phyloP scores from a whole-genome alignment of 768 basidiomycete genomes.

The Omphalotus guepiniiformis region DNA sequence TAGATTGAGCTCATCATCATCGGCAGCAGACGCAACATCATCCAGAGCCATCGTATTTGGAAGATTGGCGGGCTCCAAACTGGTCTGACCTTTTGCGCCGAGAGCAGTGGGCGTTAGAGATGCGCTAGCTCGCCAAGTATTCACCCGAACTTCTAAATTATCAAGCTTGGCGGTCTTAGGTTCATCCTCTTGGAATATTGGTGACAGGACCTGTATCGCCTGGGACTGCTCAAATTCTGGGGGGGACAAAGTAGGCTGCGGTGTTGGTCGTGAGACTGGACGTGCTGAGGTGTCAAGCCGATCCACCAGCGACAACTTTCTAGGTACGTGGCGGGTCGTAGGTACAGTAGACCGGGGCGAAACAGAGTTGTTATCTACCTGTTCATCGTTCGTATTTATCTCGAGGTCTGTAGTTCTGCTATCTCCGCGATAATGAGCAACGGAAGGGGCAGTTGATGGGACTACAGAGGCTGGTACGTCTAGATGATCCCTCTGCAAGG shows the following conservation, averaged over 20 bases:
- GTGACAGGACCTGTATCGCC: constrained; percentile 41
- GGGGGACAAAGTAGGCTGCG: constrained; percentile 21
- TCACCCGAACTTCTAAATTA: constrained; percentile 53
- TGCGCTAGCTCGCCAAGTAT: constrained; percentile 63
- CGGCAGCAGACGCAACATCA: constrained; percentile 20
- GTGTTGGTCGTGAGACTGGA: constrained; percentile 26
- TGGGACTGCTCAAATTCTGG: constrained; percentile 21
- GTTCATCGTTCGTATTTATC: constrained; percentile 34
- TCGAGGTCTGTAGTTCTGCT: constrained; percentile 46
- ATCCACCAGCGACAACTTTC: constrained; percentile 67
- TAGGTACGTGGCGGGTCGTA: constrained; percentile 49
- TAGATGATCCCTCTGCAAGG: constrained; percentile 37
- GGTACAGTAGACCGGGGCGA: constrained; percentile 25
- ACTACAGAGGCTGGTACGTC: constrained; percentile 38
- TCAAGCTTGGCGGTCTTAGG: constrained; percentile 43
- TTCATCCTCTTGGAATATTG: constrained; percentile 60
- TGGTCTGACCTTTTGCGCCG: constrained; percentile 43
- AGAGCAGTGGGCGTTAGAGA: constrained; percentile 45
- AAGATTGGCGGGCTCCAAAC: constrained; percentile 48
- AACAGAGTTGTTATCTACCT: constrained; percentile 27
- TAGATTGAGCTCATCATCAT: constrained; percentile 44
- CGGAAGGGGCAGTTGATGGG: constrained; percentile 37
- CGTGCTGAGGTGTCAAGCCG: constrained; percentile 47
- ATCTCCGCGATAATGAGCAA: constrained; percentile 50
- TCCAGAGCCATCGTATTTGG: constrained; percentile 38